phyloP scores from a whole-genome alignment of 2,329 filamentous ascomycete genomes.

The Fusarium liriodendri region DNA sequence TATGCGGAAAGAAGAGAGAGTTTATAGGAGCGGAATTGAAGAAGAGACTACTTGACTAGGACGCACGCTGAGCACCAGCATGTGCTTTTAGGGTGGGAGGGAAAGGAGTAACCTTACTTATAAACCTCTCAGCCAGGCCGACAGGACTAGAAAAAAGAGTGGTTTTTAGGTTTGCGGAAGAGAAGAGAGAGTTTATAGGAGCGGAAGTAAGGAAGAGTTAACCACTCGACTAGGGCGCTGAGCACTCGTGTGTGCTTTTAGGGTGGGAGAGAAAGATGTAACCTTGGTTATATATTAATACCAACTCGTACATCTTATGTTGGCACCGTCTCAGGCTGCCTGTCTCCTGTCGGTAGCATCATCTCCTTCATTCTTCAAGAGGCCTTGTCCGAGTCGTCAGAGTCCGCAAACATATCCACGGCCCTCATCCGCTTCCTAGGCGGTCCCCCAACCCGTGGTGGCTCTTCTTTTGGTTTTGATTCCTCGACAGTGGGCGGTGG shows the following conservation, averaged over 20 bases:
- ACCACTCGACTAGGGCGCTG: neutral
- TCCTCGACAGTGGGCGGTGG: conserved; percentile 35
- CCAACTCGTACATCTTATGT: neutral
- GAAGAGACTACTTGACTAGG: neutral
- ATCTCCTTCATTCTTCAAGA: conserved; percentile 16
- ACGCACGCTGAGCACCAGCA: neutral
- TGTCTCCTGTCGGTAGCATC: neutral
- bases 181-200: neutral
- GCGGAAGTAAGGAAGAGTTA: neutral
- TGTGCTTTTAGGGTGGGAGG: neutral
- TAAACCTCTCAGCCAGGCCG: neutral
- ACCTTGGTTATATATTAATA: neutral
- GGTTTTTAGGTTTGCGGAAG: neutral
- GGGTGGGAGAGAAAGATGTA: neutral
- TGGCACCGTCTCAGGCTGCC: neutral
- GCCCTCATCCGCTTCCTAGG: conserved; percentile 76
- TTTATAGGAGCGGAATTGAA: neutral
- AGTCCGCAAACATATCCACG: conserved; percentile 89
- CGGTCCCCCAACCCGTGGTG: conserved; percentile 38
- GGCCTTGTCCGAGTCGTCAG: conserved; percentile 60
- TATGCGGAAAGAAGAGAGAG: neutral
- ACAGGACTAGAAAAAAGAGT: neutral
- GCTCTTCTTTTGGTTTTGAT: conserved; percentile 21
- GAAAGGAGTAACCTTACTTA: neutral
- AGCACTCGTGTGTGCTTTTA: neutral